These are phyloP conservation scores for Aspergillus haitiensis DNA, from an alignment of 495 filamentous ascomycete species.

Conservation along the genomic window DNA sequence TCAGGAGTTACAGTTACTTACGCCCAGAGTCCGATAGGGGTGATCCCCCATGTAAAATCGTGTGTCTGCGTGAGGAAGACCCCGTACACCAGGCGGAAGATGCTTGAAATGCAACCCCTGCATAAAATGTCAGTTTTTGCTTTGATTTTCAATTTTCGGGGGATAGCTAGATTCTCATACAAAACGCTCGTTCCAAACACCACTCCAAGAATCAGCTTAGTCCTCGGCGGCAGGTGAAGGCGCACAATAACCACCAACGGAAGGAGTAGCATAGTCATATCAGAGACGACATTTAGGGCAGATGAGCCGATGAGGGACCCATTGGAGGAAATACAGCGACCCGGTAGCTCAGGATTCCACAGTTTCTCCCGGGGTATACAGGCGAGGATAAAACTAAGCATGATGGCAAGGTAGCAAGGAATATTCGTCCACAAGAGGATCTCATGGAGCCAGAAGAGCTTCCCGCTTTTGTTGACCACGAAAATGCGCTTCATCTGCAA, in stretches of 20 bases:
- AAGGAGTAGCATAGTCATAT: slow-evolving; percentile 1
- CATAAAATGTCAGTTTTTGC: background rate
- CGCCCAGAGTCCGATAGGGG: slow-evolving; percentile 2
- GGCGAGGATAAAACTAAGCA: background rate
- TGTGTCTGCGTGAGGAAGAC: background rate
- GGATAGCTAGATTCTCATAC: background rate
- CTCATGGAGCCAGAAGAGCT: slow-evolving; percentile 1
- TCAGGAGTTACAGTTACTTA: background rate
- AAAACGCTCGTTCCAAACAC: background rate
- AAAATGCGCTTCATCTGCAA: slow-evolving; percentile 4
- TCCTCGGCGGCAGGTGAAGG: background rate
- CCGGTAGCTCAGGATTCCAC: background rate
- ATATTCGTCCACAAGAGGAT: slow-evolving; percentile 3
- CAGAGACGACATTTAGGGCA: background rate
- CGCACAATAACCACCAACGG: background rate
- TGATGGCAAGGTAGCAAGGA: slow-evolving; percentile 6
- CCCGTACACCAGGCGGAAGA: background rate
- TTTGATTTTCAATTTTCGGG: no score
- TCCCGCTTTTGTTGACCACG: background rate
- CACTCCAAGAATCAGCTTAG: background rate
- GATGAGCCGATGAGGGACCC: background rate
- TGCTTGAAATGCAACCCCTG: background rate
- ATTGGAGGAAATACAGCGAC: background rate
- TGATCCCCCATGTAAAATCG: slow-evolving; percentile 4
- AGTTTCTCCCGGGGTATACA: slow-evolving; percentile 3